phyloP scores from a whole-genome alignment of 176 grass and related monocot genomes.

The Oryza brachyantha region DNA sequence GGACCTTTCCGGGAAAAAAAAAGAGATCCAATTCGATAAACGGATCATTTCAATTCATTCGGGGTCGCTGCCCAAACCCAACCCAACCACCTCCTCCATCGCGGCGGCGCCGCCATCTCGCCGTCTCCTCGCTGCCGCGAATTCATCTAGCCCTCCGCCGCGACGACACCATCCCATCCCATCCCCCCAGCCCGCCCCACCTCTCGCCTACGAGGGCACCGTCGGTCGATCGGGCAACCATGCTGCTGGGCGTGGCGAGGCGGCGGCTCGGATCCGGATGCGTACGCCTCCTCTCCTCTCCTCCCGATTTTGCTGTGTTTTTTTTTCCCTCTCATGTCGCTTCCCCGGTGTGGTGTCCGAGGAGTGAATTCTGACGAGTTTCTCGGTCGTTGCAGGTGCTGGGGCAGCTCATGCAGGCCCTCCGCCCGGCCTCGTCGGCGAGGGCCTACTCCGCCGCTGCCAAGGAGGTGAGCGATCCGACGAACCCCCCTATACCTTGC shows the following conservation, averaged over 20 bases:
- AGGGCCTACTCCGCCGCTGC: conserved; percentile 58
- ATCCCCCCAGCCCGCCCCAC: too few species aligned
- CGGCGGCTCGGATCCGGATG: conserved; percentile 61
- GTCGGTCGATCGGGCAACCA: conserved; percentile 22
- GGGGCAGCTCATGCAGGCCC: conserved; percentile 45
- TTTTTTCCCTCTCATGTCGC: background rate
- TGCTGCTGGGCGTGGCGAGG: conserved; percentile 76
- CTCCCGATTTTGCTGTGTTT: background rate
- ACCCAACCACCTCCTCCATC: too few species aligned
- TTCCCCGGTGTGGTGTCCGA: background rate
- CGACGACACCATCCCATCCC: too few species aligned
- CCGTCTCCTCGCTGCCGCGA: too few species aligned
- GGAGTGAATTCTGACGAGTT: background rate
- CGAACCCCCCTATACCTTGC: background rate
- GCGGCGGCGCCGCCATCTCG: too few species aligned
- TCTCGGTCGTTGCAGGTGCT: conserved; percentile 46
- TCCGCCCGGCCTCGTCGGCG: conserved; percentile 49
- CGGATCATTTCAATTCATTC: too few species aligned
- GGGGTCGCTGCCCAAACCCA: too few species aligned
- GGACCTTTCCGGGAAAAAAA: too few species aligned
- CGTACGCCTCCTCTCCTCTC: conserved; percentile 19
- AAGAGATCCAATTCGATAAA: too few species aligned
- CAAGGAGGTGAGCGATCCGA: conserved; percentile 69
- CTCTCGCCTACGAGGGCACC: background rate
- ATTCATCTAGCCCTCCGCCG: too few species aligned